These are phyloP conservation scores for Sanghuangporus baumii DNA, from an alignment of 1,284 basidiomycete genomes.

Conservation along the genomic window DNA sequence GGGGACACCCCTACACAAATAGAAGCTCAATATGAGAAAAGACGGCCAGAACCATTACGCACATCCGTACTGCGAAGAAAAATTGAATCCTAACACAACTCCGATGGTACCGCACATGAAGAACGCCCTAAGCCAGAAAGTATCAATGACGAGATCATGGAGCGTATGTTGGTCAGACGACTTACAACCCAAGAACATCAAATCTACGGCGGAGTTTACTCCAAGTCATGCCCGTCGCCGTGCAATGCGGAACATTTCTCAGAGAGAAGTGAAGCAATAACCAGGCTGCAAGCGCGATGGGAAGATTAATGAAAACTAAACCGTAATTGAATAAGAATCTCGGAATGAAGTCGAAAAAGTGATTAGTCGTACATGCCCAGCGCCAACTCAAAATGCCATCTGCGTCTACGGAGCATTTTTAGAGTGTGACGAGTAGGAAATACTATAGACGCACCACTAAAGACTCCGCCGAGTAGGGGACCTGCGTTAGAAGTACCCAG, in stretches of 20 bases:
- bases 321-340: slow-evolving; percentile 4
- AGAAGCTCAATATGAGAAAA: slow-evolving; percentile 60
- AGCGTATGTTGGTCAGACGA: slow-evolving; percentile 20
- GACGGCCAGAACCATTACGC: slow-evolving; percentile 35
- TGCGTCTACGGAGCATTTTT: slow-evolving; percentile 22
- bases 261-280: slow-evolving; percentile 55
- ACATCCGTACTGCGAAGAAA: slow-evolving; percentile 65
- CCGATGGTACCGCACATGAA: slow-evolving; percentile 72
- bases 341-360: background rate
- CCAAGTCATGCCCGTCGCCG: slow-evolving; percentile 48
- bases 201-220: slow-evolving; percentile 46
- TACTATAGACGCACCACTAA: slow-evolving; percentile 52
- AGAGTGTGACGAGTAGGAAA: slow-evolving; percentile 21
- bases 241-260: slow-evolving; percentile 44
- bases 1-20: slow-evolving; percentile 48
- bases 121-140: slow-evolving; percentile 41
- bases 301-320: slow-evolving; percentile 74
- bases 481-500: slow-evolving; percentile 30
- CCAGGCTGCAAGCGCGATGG: slow-evolving; percentile 58
- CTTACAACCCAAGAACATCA: slow-evolving; percentile 73
- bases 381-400: slow-evolving; percentile 51
- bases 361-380: slow-evolving; percentile 65
- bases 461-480: slow-evolving; percentile 69
- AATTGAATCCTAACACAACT: slow-evolving; percentile 72
- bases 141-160: slow-evolving; percentile 17